Conservation (phyloP, 805 yeast species). For the Pichia exigua region DNA sequence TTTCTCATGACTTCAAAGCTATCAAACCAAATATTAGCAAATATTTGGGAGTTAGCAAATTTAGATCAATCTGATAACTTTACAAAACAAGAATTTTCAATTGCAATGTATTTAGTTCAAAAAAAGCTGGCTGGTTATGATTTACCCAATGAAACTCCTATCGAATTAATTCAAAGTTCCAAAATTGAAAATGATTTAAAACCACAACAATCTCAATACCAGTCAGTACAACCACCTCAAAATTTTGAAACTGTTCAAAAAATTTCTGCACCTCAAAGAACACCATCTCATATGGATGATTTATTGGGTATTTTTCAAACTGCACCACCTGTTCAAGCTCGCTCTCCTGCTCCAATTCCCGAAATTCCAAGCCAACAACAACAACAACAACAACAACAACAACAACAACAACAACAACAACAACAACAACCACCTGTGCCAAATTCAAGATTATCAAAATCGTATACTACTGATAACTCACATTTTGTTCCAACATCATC, state of each 20-base stretch:
- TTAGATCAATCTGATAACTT: slow-evolving; percentile 79
- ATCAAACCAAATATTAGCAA: slow-evolving; percentile 75
- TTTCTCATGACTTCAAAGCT: slow-evolving; percentile 84
- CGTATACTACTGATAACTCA: background rate
- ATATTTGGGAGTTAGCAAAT: slow-evolving; percentile 93
- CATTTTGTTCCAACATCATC: slow-evolving; percentile 73
- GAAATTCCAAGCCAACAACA: slow-evolving; percentile 18
- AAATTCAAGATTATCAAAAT: slow-evolving; percentile 21
- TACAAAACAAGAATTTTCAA: slow-evolving; percentile 74
- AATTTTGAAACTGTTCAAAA: slow-evolving; percentile 12
- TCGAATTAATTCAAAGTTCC: slow-evolving; percentile 35
- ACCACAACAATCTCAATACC: background rate
- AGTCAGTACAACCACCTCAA: slow-evolving; percentile 10
- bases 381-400: slow-evolving; percentile 3
- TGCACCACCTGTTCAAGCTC: slow-evolving; percentile 23
- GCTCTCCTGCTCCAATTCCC: slow-evolving; percentile 17
- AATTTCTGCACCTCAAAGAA: slow-evolving; percentile 15
- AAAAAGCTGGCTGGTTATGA: slow-evolving; percentile 67
- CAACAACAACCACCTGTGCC: slow-evolving; percentile 26
- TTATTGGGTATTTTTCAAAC: slow-evolving; percentile 51
- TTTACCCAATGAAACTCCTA: slow-evolving; percentile 74
- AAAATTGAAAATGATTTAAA: slow-evolving; percentile 22
- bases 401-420: background rate
- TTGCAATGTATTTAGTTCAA: slow-evolving; percentile 90
- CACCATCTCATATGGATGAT: slow-evolving; percentile 50